A percentile compares a stretch with the other conserved stretches of the same genome.
These are phyloP conservation scores for Aspergillus piperis DNA, from an alignment of 2,329 filamentous ascomycete species.

Conservation along the genomic window DNA sequence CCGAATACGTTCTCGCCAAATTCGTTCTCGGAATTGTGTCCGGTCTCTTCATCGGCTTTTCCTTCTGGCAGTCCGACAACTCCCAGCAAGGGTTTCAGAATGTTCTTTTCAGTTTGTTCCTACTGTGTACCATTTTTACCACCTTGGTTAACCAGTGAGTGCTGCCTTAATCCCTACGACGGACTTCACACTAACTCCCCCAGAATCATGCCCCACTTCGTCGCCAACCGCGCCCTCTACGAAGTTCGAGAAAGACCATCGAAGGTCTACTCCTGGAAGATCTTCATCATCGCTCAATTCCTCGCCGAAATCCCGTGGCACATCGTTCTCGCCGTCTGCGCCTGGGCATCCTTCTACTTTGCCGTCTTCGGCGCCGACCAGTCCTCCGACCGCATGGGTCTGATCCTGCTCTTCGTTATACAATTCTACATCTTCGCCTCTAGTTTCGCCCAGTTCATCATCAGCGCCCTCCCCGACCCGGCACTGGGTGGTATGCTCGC, in stretches of 20 bases:
- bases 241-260: conserved; percentile 60
- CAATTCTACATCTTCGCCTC: conserved; percentile 13
- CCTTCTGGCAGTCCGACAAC: conserved; percentile 72
- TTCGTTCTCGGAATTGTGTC: conserved; percentile 33
- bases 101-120: conserved; percentile 84
- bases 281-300: conserved; percentile 68
- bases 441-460: conserved; percentile 42
- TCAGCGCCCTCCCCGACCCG: conserved; percentile 8
- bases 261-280: conserved; percentile 72
- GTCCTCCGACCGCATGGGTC: conserved; percentile 3
- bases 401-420: conserved; percentile 9
- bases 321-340: conserved; percentile 67
- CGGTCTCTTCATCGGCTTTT: conserved; percentile 75
- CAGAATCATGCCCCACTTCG: conserved; percentile 56
- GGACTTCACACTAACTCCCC: neutral
- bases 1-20: conserved; percentile 84
- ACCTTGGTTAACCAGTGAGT: conserved; percentile 41
- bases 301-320: conserved; percentile 77
- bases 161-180: too few species aligned
- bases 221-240: conserved; percentile 57
- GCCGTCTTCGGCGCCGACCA: conserved; percentile 61
- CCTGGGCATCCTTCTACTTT: conserved; percentile 82
- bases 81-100: conserved; percentile 78
- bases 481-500: conserved; percentile 9
- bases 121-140: conserved; percentile 74